Evolutionary conservation across 2,329 filamentous ascomycete genomes (phyloP), one percentile per base, ranked within the genome.

Genomic region (Epichloe uncinata): DNA sequence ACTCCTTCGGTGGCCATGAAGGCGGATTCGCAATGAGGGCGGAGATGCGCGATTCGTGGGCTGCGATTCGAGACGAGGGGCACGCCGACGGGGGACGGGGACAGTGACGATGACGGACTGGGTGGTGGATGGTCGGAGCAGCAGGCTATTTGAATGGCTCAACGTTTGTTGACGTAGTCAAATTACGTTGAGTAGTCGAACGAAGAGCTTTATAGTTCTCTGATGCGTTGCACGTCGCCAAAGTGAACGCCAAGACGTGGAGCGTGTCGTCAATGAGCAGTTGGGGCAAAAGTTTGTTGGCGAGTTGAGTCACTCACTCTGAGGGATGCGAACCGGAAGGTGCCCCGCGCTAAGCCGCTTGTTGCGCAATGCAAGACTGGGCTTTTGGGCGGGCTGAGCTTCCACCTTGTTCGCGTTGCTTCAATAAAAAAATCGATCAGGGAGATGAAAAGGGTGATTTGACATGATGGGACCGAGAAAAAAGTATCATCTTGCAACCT

Each of bases 241-340:
- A 22, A 30, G n/a, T 5, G 16, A 16, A 16, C 33, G 15, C 2
- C 26, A 18, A 37, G 20, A 15, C 13, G 40, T 41, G 16, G 34
- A 26, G 22, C 15, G 22, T 20, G 26, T 38, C 15, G 18, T 33
- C 26, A 33, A 42, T 15, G 36, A 44, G 48, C 37, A 48, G 49
- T 45, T 49, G 52, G 50, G 49, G 16, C 44, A 26, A 56, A 51
- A 56, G 46, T 52, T 59, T 66, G 64, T 26, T 26, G 22, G 22
- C 22, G 7, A 66, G 62, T 66, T 63, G 66, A 66, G 62, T 65
- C 64, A 66, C 61, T 58, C 53, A 66, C 61, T 58, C 53, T 52
- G 58, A 45, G 47, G 47, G 45, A 38, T 45, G 45, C 47, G 49
- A 50, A 47, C 12, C 15, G 35, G 13, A 13, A 52, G 26, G 18